Evolutionary conservation across 2,329 filamentous ascomycete genomes (phyloP).

Genomic region (Leptographium galeiforme): DNA sequence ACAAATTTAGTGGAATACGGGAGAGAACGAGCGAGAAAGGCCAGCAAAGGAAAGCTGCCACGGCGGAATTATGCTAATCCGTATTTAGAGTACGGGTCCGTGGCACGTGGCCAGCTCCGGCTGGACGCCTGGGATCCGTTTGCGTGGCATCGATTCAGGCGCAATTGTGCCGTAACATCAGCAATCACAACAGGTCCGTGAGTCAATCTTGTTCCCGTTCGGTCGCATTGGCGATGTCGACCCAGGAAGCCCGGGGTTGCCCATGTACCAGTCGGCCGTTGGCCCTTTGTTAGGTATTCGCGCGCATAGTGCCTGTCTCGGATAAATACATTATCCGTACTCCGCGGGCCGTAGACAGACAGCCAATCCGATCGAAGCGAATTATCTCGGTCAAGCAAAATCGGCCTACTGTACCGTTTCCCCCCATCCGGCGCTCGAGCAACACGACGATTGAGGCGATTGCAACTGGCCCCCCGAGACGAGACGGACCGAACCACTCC

Average conservation of each 20-base stretch:
- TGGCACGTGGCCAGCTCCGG: slow-evolving; percentile 14
- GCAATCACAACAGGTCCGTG: no score
- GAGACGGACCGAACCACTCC: neutral
- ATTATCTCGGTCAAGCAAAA: slow-evolving; percentile 10
- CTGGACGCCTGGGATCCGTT: neutral
- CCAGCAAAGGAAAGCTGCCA: neutral
- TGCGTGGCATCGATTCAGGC: no score
- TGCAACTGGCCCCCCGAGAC: neutral
- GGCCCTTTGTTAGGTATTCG: no score
- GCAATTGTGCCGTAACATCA: no score
- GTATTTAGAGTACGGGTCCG: neutral
- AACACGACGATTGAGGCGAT: neutral
- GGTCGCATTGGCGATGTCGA: no score
- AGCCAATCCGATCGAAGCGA: slow-evolving; percentile 9
- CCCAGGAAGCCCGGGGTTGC: no score
- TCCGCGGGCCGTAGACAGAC: neutral
- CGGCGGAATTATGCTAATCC: slow-evolving; percentile 1
- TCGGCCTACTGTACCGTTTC: neutral
- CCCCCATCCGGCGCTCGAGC: slow-evolving; percentile 1
- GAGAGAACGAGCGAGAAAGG: slow-evolving; percentile 3
- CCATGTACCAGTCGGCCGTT: neutral
- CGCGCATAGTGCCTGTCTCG: neutral
- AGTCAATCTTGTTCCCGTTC: no score
- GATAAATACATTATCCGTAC: neutral
- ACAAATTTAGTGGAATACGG: slow-evolving; percentile 1